These are phyloP conservation scores for Mycosphaerella sp. DNA, from an alignment of 2,329 filamentous ascomycete species.

Conservation along the genomic window DNA sequence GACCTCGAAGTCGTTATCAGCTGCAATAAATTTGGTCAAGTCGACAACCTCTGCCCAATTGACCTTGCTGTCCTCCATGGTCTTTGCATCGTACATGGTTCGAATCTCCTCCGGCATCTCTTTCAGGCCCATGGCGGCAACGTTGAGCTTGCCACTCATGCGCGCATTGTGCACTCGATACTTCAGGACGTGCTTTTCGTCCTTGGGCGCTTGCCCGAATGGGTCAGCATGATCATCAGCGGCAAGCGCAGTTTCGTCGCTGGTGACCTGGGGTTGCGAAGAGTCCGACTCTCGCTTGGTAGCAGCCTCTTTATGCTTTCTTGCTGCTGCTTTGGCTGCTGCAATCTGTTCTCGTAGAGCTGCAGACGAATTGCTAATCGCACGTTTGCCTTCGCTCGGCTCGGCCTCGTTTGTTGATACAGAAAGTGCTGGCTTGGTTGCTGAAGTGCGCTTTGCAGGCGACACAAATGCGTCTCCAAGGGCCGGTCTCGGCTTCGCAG, in stretches of 20 bases:
- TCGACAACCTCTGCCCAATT: conserved; percentile 92
- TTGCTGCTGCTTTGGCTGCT: conserved; percentile 74
- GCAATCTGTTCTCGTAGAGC: conserved; percentile 86
- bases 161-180: conserved; percentile 68
- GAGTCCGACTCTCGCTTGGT: conserved; percentile 22
- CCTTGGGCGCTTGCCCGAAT: conserved; percentile 60
- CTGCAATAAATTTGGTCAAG: conserved; percentile 72
- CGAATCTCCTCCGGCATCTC: conserved; percentile 76
- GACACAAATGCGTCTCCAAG: conserved; percentile 32
- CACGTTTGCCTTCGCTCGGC: conserved; percentile 16
- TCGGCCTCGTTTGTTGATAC: not conserved
- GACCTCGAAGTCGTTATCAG: conserved; percentile 78
- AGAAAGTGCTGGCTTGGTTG: not conserved
- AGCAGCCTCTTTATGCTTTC: conserved; percentile 32
- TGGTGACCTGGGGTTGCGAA: conserved; percentile 8
- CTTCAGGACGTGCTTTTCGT: conserved; percentile 60
- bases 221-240: conserved; percentile 59
- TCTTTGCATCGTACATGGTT: conserved; percentile 81
- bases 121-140: conserved; percentile 73
- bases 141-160: conserved; percentile 75
- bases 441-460: conserved; percentile 5
- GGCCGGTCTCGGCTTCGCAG: conserved; percentile 29
- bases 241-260: conserved; percentile 44
- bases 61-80: conserved; percentile 54
- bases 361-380: conserved; percentile 54